Percentiles rank a stretch among this genome's conserved stretches.
Evolutionary conservation across 2,329 filamentous ascomycete genomes (phyloP).

Genomic region (Cordyceps pruinosa): DNA sequence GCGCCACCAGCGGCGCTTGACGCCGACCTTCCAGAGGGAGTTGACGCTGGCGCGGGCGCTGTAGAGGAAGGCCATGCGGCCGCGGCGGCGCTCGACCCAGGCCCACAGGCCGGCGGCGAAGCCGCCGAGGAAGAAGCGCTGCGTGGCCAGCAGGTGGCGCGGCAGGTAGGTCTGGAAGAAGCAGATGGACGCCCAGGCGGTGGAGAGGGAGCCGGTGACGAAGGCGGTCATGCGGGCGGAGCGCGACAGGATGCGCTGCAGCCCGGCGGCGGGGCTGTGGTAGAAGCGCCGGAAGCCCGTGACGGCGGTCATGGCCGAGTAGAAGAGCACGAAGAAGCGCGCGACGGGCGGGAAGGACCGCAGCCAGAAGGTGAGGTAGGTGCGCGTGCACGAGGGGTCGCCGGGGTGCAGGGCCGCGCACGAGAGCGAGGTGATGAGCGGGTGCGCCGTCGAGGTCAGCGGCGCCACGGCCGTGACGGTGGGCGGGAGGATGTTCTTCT

Average conservation of each 20-base stretch:
- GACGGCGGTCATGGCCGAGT: slow-evolving; percentile 60
- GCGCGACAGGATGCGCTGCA: slow-evolving; percentile 59
- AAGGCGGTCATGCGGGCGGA: slow-evolving; percentile 73
- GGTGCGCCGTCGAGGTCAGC: slow-evolving; percentile 78
- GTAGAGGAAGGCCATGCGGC: slow-evolving; percentile 69
- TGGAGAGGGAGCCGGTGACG: slow-evolving; percentile 70
- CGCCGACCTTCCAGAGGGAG: slow-evolving; percentile 86
- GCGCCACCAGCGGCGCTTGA: slow-evolving; percentile 82
- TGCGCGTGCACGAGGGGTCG: slow-evolving; percentile 81
- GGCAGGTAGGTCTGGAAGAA: slow-evolving; percentile 79
- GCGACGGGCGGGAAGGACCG: slow-evolving; percentile 72
- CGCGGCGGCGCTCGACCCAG: slow-evolving; percentile 60
- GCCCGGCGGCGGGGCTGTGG: slow-evolving; percentile 57
- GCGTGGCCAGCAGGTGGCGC: slow-evolving; percentile 64
- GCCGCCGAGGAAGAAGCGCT: slow-evolving; percentile 85
- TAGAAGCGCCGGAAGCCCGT: slow-evolving; percentile 63
- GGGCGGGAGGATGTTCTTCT: slow-evolving; percentile 56
- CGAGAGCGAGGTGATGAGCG: slow-evolving; percentile 74
- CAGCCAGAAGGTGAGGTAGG: slow-evolving; percentile 82
- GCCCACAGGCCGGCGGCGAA: slow-evolving; percentile 82
- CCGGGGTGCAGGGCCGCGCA: slow-evolving; percentile 85
- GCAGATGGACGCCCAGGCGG: slow-evolving; percentile 83
- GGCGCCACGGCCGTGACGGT: slow-evolving; percentile 64
- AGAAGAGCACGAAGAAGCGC: slow-evolving; percentile 70
- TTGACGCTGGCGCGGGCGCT: slow-evolving; percentile 72